Percentiles rank a stretch among this genome's conserved stretches.
Evolutionary conservation across 495 filamentous ascomycete genomes (phyloP).

Genomic region (Xylaria castorea): DNA sequence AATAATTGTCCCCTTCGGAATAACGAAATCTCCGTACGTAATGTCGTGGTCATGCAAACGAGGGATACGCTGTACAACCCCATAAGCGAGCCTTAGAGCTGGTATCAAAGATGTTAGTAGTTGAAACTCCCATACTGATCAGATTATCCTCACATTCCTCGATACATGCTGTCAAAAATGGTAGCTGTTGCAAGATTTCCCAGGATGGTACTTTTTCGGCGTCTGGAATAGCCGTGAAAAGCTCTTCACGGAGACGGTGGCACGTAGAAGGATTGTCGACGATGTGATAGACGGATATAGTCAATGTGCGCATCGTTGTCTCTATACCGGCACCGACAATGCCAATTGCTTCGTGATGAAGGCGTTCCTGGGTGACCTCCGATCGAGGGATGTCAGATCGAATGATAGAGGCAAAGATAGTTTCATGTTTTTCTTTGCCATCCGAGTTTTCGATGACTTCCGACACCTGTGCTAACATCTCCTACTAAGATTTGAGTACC

Average conservation of each 20-base stretch:
- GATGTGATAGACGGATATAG: conserved; percentile 4
- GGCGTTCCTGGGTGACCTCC: conserved; percentile 3
- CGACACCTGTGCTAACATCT: not conserved
- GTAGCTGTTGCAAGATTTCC: not conserved
- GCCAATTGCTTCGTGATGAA: not conserved
- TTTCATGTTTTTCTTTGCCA: not conserved
- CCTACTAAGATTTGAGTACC: not conserved
- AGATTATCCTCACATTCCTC: conserved; percentile 2
- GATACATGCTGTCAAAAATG: not conserved
- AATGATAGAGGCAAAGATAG: conserved; percentile 3
- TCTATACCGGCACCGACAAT: conserved; percentile 7
- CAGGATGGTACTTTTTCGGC: not conserved
- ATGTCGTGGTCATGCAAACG: not conserved
- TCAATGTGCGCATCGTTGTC: not conserved
- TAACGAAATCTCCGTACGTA: not conserved
- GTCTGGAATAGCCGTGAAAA: not conserved
- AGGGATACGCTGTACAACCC: not conserved
- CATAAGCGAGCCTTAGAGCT: conserved; percentile 11
- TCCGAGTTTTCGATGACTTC: not conserved
- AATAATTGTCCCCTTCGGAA: not conserved
- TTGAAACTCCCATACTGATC: not conserved
- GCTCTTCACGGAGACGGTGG: not conserved
- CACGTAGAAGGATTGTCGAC: not conserved
- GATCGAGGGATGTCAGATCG: not conserved
- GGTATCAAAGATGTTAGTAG: not conserved